Conservation (phyloP, 2,329 filamentous ascomycete species). For the Penicillium thymicola region DNA sequence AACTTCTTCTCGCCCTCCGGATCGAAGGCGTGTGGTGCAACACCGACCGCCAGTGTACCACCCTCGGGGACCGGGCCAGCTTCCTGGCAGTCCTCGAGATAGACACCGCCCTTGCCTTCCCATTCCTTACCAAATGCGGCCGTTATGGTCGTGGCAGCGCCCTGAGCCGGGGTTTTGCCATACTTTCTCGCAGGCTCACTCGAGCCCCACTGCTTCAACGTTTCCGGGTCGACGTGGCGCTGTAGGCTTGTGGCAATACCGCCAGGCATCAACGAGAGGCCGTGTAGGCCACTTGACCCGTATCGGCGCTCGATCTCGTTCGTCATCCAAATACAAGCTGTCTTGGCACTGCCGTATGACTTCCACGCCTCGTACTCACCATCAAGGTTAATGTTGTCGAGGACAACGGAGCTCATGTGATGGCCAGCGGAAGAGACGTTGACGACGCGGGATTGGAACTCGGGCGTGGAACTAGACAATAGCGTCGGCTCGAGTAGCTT, state of each 20-base stretch:
- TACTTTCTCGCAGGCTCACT: neutral
- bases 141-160: neutral
- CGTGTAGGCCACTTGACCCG: neutral
- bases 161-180: neutral
- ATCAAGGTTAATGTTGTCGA: neutral
- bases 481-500: neutral
- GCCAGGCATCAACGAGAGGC: neutral
- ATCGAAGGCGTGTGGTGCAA: neutral
- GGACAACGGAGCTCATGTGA: neutral
- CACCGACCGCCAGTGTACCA: neutral
- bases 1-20: neutral
- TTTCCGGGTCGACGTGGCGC: neutral
- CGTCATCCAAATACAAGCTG: neutral
- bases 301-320: neutral
- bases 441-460: neutral
- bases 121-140: neutral
- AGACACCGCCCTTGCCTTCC: neutral
- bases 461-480: neutral
- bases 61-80: neutral
- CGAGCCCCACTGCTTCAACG: neutral
- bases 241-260: neutral
- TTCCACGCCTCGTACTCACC: neutral
- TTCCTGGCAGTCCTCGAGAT: neutral
- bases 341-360: neutral
- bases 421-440: neutral